Percentiles rank a stretch among this genome's conserved stretches.
Evolutionary conservation across 345 rosid species (phyloP).

Genomic region (Eucalyptus fibrosa): DNA sequence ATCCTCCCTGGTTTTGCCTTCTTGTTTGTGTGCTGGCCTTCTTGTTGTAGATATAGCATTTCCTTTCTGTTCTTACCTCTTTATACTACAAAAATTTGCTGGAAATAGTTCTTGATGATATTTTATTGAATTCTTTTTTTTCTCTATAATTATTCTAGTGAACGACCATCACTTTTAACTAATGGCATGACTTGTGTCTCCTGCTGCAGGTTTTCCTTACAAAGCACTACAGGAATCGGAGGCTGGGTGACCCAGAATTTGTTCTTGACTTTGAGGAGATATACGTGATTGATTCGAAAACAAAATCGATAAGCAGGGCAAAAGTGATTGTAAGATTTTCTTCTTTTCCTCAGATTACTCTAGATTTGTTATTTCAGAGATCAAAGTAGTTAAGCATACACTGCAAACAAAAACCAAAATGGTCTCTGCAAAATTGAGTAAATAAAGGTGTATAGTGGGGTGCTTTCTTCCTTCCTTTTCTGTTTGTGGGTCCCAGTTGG

Average conservation of each 20-base stretch:
- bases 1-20: background rate
- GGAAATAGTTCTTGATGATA: background rate
- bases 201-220: conserved; percentile 66
- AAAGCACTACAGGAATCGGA: conserved; percentile 74
- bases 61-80: background rate
- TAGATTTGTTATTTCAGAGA: background rate
- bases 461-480: background rate
- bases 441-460: background rate
- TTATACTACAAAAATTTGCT: background rate
- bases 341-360: background rate
- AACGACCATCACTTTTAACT: background rate
- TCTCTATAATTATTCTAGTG: background rate
- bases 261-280: conserved; percentile 93
- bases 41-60: background rate
- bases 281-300: conserved; percentile 75
- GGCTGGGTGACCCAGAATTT: conserved; percentile 73
- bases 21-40: background rate
- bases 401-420: background rate
- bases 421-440: background rate
- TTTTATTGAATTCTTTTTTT: background rate
- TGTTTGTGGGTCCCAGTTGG: background rate
- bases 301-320: conserved; percentile 89
- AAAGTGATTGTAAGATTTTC: conserved; percentile 49
- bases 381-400: background rate
- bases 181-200: background rate